Evolutionary conservation across 129 eudicot species (phyloP).

Genomic region (Artemisia tridentata): DNA sequence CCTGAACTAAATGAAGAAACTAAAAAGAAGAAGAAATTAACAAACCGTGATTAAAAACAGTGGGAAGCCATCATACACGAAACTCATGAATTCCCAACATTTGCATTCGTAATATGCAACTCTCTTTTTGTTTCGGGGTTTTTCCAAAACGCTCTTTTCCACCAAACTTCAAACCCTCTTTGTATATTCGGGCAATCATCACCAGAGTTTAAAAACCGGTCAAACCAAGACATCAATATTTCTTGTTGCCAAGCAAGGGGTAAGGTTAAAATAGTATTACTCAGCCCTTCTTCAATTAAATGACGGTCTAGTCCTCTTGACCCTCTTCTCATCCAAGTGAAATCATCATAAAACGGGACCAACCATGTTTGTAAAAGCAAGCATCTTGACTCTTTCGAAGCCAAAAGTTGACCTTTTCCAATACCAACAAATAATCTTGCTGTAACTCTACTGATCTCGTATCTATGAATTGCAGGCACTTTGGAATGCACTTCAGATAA

Average conservation of each 20-base stretch:
- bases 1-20: too few relatives aligned
- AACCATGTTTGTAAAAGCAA: slow-evolving; percentile 86
- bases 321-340: slow-evolving; percentile 94
- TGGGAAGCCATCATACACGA: too few relatives aligned
- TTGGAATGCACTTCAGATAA: slow-evolving; percentile 73
- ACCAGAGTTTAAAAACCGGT: slow-evolving; percentile 70
- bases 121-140: slow-evolving; percentile 1
- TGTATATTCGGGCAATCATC: slow-evolving; percentile 96
- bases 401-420: slow-evolving; percentile 87
- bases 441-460: slow-evolving; percentile 80
- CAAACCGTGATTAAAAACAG: too few relatives aligned
- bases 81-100: slow-evolving; percentile 1
- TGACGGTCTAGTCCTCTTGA: slow-evolving; percentile 85
- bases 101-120: background rate
- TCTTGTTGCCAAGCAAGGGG: slow-evolving; percentile 91
- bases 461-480: slow-evolving; percentile 72
- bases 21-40: too few relatives aligned
- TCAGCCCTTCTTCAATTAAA: slow-evolving; percentile 86
- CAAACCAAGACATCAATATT: slow-evolving; percentile 81
- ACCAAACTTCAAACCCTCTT: slow-evolving; percentile 92
- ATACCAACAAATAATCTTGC: slow-evolving; percentile 88
- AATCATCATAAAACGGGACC: slow-evolving; percentile 90
- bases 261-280: slow-evolving; percentile 73
- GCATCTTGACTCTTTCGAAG: slow-evolving; percentile 78
- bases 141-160: slow-evolving; percentile 89